These are phyloP conservation scores for Hypoxylon cercidicola DNA, from an alignment of 495 filamentous ascomycete species.

Conservation along the genomic window DNA sequence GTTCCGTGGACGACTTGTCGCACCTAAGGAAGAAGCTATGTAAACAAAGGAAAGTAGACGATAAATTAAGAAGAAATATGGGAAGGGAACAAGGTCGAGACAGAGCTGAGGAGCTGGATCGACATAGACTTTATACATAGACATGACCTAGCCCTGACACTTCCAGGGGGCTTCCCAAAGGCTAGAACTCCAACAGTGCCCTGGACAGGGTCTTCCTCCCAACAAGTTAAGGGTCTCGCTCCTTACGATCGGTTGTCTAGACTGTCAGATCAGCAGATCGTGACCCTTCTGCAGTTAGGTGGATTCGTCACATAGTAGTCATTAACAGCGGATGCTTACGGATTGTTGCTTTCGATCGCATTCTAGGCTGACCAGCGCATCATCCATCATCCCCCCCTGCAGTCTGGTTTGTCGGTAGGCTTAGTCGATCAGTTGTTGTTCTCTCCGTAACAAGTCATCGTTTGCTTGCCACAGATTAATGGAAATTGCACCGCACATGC, in stretches of 20 bases:
- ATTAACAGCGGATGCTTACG: conserved; percentile 12
- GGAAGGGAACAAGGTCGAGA: conserved; percentile 11
- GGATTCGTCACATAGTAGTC: conserved; percentile 22
- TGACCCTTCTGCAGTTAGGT: conserved; percentile 14
- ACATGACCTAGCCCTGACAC: conserved; percentile 16
- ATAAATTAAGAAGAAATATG: neutral
- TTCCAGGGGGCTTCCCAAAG: conserved; percentile 31
- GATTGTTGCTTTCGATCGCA: conserved; percentile 31
- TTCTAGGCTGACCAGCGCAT: conserved; percentile 32
- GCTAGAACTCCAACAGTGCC: conserved; percentile 26
- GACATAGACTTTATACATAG: conserved; percentile 11
- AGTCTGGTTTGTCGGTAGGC: conserved; percentile 18
- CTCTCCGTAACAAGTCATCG: neutral
- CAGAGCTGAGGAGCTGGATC: conserved; percentile 8
- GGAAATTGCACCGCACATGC: conserved; percentile 12
- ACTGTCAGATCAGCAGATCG: conserved; percentile 34
- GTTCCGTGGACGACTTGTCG: neutral
- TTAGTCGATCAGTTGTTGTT: conserved; percentile 14
- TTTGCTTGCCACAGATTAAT: conserved; percentile 31
- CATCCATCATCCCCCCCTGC: neutral
- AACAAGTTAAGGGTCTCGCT: conserved; percentile 24
- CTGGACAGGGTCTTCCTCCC: conserved; percentile 22
- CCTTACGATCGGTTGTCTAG: conserved; percentile 31
- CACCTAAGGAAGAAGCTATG: neutral
- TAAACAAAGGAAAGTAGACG: conserved; percentile 4